Evolutionary conservation across 768 basidiomycete genomes (phyloP), one percentile per base, ranked within the genome.

Genomic region (Imleria badia): DNA sequence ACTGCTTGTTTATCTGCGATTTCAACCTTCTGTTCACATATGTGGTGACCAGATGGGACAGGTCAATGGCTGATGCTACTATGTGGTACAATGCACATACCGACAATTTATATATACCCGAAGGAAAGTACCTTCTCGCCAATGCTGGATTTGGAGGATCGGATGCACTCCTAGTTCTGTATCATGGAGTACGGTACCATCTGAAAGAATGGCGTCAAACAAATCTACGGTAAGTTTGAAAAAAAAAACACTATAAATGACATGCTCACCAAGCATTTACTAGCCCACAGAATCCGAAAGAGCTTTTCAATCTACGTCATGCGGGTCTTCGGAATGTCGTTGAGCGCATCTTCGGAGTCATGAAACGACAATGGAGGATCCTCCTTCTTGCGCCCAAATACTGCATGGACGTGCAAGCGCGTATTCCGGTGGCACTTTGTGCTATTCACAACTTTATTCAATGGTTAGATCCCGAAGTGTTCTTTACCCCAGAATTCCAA

Each of bases 101-200:
- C 0, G 12, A 56, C n/a, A 52, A 59, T 14, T 39, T 66, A 4
- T 6, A 11, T 0, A 45, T 62, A 1, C 50, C 39, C 2, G 10
- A 19, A 2, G 52, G 44, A 11, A 26, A 26, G 6, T 61, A 61
- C 19, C 30, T 52, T 1, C 45, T 60, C 10, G 52, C 45, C 1
- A 19, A 60, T 54, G 51, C 45, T 3, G 51, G 60, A 4, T 61
- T 61, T 40, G 39, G 51, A 1, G 33, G 26, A n/a, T 59, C 31
- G 1, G 34, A 73, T 58, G 33, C 59, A 3, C 64, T 77, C 1
- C 61, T 78, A 0, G 66, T 76, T 3, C 76, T 75, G 17, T 77
- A 75, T 48, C 56, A 58, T 10, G 66, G 72, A 44, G 68, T 74
- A 5, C 58, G 63, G 3, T 77, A 78, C 61, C 72, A 77, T 52